A percentile compares a stretch with the other conserved stretches of the same genome.
Evolutionary conservation across 257 asterid genomes (phyloP).

Genomic region (Solanum peruvianum): DNA sequence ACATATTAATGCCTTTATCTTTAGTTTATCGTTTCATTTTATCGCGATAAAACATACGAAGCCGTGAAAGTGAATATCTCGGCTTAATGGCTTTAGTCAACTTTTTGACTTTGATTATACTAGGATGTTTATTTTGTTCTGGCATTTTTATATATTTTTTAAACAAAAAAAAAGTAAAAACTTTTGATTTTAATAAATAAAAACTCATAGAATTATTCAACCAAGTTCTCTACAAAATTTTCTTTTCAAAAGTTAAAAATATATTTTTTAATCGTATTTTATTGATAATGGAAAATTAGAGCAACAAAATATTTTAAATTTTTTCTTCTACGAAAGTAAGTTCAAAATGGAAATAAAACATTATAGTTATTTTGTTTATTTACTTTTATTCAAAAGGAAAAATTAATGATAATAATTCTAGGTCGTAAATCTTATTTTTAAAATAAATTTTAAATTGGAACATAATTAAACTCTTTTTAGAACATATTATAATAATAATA

Average conservation of each 20-base stretch:
- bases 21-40: not conserved
- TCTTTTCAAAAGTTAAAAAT: not conserved
- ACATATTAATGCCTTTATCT: not conserved
- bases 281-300: not conserved
- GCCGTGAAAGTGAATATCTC: not conserved
- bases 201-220: not conserved
- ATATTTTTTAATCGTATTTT: not conserved
- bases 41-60: not conserved
- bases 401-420: not conserved
- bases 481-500: not conserved
- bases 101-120: not conserved
- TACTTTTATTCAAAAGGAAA: not conserved
- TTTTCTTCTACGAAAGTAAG: not conserved
- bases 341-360: not conserved
- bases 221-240: not conserved
- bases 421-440: accelerated
- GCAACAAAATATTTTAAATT: not conserved
- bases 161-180: not conserved
- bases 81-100: not conserved
- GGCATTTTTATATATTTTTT: not conserved
- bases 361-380: not conserved
- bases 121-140: not conserved
- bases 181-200: not conserved
- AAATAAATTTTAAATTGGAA: too few relatives aligned
- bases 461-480: too few relatives aligned